Conservation (phyloP, 2,329 filamentous ascomycete species). For the Calonectria honghensis region DNA sequence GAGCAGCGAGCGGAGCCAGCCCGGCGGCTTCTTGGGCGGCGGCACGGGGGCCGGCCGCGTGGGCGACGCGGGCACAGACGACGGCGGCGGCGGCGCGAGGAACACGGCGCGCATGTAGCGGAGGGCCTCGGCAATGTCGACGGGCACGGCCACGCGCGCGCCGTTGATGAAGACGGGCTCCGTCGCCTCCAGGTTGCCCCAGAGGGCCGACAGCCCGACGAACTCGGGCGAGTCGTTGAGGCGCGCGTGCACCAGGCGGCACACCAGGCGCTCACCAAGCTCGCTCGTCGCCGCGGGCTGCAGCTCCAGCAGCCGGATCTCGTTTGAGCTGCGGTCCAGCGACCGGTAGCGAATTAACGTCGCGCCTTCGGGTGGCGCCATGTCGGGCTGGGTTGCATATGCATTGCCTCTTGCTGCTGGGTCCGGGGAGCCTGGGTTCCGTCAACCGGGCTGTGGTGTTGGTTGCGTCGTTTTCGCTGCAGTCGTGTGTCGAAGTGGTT, state of each 20-base stretch:
- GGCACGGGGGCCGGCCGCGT: slow-evolving; percentile 13
- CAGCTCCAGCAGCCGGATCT: slow-evolving; percentile 50
- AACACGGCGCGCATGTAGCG: slow-evolving; percentile 51
- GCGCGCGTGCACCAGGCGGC: slow-evolving; percentile 48
- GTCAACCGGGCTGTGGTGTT: background rate
- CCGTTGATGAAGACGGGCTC: slow-evolving; percentile 48
- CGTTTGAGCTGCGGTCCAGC: slow-evolving; percentile 40
- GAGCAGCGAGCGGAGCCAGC: slow-evolving; percentile 50
- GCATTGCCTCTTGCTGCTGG: slow-evolving; percentile 2
- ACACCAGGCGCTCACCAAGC: slow-evolving; percentile 47
- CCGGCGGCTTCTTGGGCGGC: slow-evolving; percentile 46
- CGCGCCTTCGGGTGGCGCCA: slow-evolving; percentile 46
- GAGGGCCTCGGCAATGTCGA: slow-evolving; percentile 45
- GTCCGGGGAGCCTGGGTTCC: background rate
- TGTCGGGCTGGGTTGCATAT: slow-evolving; percentile 39
- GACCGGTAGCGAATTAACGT: slow-evolving; percentile 50
- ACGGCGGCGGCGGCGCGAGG: slow-evolving; percentile 37
- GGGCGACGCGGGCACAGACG: slow-evolving; percentile 5
- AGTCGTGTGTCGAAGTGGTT: too few relatives aligned
- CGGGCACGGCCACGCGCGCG: slow-evolving; percentile 42
- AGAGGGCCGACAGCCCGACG: slow-evolving; percentile 50
- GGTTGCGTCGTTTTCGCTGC: background rate
- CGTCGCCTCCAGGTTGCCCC: slow-evolving; percentile 47
- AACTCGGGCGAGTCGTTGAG: slow-evolving; percentile 47
- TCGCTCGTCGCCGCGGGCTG: slow-evolving; percentile 47